phyloP scores from a whole-genome alignment of 257 asterid species.

The Lycium barbarum region DNA sequence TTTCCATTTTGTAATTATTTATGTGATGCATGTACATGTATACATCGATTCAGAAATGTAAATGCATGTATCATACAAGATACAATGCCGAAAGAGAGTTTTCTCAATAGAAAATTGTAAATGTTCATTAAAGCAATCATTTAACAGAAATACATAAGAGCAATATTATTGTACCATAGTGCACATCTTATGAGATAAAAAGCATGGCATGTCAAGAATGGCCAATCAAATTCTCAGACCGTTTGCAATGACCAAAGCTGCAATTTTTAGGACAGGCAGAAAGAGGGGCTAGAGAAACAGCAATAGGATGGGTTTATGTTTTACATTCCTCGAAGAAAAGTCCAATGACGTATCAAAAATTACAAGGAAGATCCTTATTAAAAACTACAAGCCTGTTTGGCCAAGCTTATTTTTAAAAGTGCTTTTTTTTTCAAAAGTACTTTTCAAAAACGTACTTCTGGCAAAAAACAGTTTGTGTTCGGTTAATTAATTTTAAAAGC shows the following conservation, averaged over 20 bases:
- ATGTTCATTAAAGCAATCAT: neutral
- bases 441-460: no score
- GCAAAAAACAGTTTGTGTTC: no score
- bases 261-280: neutral
- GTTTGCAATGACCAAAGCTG: neutral
- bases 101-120: neutral
- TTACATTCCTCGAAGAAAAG: neutral
- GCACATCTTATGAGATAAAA: neutral
- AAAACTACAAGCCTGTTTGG: no score
- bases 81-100: constrained; percentile 34
- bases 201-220: neutral
- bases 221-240: neutral
- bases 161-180: neutral
- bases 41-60: constrained; percentile 40
- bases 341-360: neutral
- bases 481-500: no score
- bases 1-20: constrained; percentile 43
- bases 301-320: neutral
- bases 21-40: constrained; percentile 25
- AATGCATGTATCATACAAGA: constrained; percentile 38
- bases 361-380: neutral
- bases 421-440: no score
- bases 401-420: no score
- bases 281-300: neutral
- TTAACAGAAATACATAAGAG: neutral